A percentile compares a stretch with the other conserved stretches of the same genome.
phyloP scores from a whole-genome alignment of 2,329 filamentous ascomycete genomes.

The Sporothrix protearum region DNA sequence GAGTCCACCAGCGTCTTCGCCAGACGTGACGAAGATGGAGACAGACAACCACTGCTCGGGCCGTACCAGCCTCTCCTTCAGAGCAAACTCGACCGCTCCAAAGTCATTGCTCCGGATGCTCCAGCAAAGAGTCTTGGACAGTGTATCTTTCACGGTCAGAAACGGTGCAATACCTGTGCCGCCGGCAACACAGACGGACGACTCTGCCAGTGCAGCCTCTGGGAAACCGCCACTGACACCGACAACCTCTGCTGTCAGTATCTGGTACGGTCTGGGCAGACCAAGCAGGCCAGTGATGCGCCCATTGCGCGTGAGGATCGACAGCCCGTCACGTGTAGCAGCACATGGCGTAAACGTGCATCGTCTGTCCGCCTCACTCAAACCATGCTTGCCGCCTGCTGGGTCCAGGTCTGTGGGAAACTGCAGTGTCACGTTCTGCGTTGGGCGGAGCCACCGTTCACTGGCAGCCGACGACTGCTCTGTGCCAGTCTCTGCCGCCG shows the following conservation, averaged over 20 bases:
- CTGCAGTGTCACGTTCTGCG: slow-evolving; percentile 28
- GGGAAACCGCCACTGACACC: slow-evolving; percentile 27
- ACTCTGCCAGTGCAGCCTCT: background rate
- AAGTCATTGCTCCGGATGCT: slow-evolving; percentile 28
- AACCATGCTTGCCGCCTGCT: slow-evolving; percentile 22
- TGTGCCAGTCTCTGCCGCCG: background rate
- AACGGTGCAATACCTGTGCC: slow-evolving; percentile 14
- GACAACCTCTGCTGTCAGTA: slow-evolving; percentile 25
- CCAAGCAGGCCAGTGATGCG: slow-evolving; percentile 29
- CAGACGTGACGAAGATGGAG: slow-evolving; percentile 27
- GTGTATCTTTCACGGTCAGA: background rate
- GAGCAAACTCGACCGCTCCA: slow-evolving; percentile 24
- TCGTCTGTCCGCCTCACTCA: slow-evolving; percentile 25
- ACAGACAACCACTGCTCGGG: slow-evolving; percentile 13
- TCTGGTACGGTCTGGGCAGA: slow-evolving; percentile 26
- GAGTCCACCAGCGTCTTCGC: slow-evolving; percentile 22
- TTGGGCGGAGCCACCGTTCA: slow-evolving; percentile 21
- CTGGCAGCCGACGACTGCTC: no score
- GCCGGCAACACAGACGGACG: background rate
- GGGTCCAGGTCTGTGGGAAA: slow-evolving; percentile 29
- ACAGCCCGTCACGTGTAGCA: background rate
- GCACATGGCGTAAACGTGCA: slow-evolving; percentile 28
- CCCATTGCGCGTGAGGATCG: slow-evolving; percentile 27
- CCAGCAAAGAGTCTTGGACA: background rate
- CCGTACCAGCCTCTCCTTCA: slow-evolving; percentile 22